Base-by-base conservation (phyloP, 129 eudicot species). In the Centaurea solstitialis region DNA sequence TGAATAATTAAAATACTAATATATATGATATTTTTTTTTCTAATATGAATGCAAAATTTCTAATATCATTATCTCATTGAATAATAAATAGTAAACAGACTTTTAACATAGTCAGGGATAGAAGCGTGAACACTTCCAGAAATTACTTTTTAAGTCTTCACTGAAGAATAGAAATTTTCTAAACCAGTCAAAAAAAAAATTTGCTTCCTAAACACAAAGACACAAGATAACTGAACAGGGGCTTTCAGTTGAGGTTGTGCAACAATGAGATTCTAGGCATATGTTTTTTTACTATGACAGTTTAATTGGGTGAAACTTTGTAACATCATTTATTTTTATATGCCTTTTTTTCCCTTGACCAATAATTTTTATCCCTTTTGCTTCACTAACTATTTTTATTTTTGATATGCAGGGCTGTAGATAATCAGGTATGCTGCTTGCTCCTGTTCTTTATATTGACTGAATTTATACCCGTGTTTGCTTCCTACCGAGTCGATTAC, bases 351-450 rank as follows among this genome's bases (percentile, higher is more conserved):
- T 9, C n/a, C 11, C 43, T 30, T 45, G 22, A 40, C 18, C n/a
- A 3, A 9, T 30, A 17, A 26, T 40, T 26, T 23, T 24, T 41
- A 61, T 77, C 47, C 9, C 30, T 15, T 69, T 22, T 10, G 15
- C 11, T 30, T 30, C 35, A 40, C 66, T 41, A 24, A 70, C 21
- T 62, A 1, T 13, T 13, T 61, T 72, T 7, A 21, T 28, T 23
- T 76, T 40, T 77, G 37, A 35, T 72, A 61, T 83, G 85, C 96
- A 93, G 98, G 90, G 98, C 98, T 39, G 96, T 80, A 40, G 98
- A 93, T 88, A 91, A 91, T 75, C 98, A 93, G 98, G 98, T 91
- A 93, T 9, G 70, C 78, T 61, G 68, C 76, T 8, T 78, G 75
- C 65, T 65, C 26, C 72, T 9, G 26, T 57, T 35, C 53, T 26